Evolutionary conservation across 768 basidiomycete species (phyloP).

Genomic region (Hygrocybe coccinea): DNA sequence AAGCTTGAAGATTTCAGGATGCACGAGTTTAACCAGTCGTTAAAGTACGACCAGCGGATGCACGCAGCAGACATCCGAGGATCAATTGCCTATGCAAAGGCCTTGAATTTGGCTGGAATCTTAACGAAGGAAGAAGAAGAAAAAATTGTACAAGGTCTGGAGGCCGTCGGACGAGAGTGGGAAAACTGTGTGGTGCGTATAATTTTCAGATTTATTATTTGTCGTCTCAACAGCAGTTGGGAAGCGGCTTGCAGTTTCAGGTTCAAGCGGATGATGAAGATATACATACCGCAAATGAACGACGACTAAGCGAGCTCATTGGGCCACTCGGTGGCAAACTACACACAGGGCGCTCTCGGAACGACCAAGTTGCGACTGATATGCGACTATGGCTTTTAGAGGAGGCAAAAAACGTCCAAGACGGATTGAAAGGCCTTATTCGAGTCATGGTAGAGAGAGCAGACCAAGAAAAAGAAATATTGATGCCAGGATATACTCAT

Average conservation of each 20-base stretch:
- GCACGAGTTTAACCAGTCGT: conserved; percentile 96
- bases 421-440: conserved; percentile 69
- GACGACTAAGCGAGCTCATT: conserved; percentile 87
- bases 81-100: conserved; percentile 94
- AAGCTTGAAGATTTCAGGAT: conserved; percentile 61
- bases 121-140: conserved; percentile 70
- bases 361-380: conserved; percentile 98
- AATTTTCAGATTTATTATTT: background rate
- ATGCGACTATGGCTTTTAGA: conserved; percentile 94
- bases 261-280: conserved; percentile 90
- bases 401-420: conserved; percentile 63
- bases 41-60: conserved; percentile 94
- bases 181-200: conserved; percentile 60
- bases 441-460: conserved; percentile 89
- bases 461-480: conserved; percentile 84
- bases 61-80: conserved; percentile 86
- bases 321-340: conserved; percentile 92
- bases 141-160: conserved; percentile 70
- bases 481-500: conserved; percentile 97
- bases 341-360: conserved; percentile 94
- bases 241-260: conserved; percentile 51
- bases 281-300: conserved; percentile 98
- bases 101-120: conserved; percentile 74
- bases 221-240: background rate
- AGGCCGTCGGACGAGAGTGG: conserved; percentile 82